Evolutionary conservation across 768 basidiomycete species (phyloP).

Genomic region (Hericium alpestre): DNA sequence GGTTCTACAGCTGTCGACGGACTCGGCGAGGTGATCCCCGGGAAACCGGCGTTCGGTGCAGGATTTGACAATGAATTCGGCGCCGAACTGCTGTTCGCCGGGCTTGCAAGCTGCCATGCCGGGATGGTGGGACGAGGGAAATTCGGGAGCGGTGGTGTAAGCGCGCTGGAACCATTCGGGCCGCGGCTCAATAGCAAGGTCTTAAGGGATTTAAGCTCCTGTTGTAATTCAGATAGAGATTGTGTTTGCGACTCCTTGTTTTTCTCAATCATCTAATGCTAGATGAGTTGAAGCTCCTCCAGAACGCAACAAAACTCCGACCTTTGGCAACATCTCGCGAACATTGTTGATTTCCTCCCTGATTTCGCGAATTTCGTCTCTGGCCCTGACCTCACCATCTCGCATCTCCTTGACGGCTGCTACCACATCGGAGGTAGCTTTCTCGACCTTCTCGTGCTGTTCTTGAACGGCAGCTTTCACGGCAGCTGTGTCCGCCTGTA

Average conservation of each 20-base stretch:
- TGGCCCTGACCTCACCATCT: conserved; percentile 65
- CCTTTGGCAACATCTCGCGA: conserved; percentile 89
- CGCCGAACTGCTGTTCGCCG: conserved; percentile 5
- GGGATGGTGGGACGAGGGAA: conserved; percentile 67
- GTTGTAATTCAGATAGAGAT: conserved; percentile 78
- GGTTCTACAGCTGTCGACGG: background rate
- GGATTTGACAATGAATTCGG: background rate
- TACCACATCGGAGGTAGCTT: conserved; percentile 63
- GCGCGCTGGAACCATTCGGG: conserved; percentile 35
- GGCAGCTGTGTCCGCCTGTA: conserved; percentile 65
- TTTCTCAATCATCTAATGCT: conserved; percentile 81
- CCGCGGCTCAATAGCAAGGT: conserved; percentile 74
- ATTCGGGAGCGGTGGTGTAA: conserved; percentile 40
- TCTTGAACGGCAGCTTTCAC: conserved; percentile 66
- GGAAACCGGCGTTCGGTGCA: background rate
- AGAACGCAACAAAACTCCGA: conserved; percentile 23
- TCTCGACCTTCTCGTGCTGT: conserved; percentile 63
- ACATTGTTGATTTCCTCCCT: conserved; percentile 85
- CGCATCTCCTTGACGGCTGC: conserved; percentile 63
- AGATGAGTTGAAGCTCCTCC: conserved; percentile 2
- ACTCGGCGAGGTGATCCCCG: conserved; percentile 11
- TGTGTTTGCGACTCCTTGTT: conserved; percentile 78
- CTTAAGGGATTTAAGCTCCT: conserved; percentile 91
- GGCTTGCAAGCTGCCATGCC: conserved; percentile 74
- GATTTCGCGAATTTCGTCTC: conserved; percentile 86